A percentile compares a stretch with the other conserved stretches of the same genome.
phyloP scores from a whole-genome alignment of 208 protist species.

The Entamoeba dispar region DNA sequence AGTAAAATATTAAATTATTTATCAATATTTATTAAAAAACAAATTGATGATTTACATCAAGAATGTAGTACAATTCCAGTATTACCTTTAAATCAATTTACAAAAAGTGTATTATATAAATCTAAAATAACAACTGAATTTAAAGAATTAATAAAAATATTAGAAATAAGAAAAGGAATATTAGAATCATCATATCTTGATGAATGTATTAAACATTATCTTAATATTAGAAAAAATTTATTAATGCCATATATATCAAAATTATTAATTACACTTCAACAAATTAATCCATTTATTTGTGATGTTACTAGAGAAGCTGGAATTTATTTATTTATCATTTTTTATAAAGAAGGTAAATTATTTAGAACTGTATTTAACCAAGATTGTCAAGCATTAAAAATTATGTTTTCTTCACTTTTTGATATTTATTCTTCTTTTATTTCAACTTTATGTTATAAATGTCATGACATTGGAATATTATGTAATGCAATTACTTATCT shows the following conservation, averaged over 20 bases:
- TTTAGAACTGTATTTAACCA: neutral
- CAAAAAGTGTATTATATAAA: neutral
- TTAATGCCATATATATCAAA: neutral
- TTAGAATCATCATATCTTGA: neutral
- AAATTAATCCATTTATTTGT: neutral
- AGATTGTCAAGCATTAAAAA: neutral
- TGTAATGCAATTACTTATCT: neutral
- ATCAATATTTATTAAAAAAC: neutral
- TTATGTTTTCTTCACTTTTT: neutral
- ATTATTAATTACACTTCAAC: neutral
- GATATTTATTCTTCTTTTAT: neutral
- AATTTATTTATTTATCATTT: neutral
- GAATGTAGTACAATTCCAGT: neutral
- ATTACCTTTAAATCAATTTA: neutral
- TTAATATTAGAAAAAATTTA: neutral
- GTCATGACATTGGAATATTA: neutral
- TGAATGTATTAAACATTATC: neutral
- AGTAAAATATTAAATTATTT: neutral
- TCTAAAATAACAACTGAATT: neutral
- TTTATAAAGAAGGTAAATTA: neutral
- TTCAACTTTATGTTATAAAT: neutral
- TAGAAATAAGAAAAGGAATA: neutral
- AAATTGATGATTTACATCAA: neutral
- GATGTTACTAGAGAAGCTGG: neutral
- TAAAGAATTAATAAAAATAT: neutral